Evolutionary conservation across 2,329 filamentous ascomycete species (phyloP).

Genomic region (Cadophora malorum): DNA sequence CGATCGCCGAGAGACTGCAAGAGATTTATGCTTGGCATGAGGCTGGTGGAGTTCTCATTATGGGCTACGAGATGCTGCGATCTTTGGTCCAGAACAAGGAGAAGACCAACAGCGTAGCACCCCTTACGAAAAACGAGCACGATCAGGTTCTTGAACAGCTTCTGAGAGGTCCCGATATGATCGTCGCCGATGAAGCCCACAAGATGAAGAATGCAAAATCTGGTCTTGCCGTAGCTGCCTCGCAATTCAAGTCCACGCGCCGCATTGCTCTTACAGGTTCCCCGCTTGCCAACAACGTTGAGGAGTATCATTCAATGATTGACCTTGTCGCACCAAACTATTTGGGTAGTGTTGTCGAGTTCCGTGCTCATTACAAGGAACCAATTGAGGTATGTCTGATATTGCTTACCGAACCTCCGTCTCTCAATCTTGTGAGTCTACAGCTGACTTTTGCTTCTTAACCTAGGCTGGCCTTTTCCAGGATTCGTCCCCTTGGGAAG

Average conservation of each 20-base stretch:
- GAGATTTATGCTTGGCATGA: constrained; percentile 65
- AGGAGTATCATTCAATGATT: constrained; percentile 87
- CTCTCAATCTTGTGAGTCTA: too few relatives aligned
- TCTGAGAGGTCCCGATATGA: constrained; percentile 68
- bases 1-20: constrained; percentile 44
- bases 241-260: constrained; percentile 67
- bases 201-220: constrained; percentile 70
- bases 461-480: too few relatives aligned
- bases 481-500: too few relatives aligned
- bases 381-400: constrained; percentile 63
- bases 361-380: constrained; percentile 70
- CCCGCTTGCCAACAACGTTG: constrained; percentile 82
- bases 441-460: too few relatives aligned
- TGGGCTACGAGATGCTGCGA: constrained; percentile 77
- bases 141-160: constrained; percentile 56
- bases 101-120: constrained; percentile 37
- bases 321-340: constrained; percentile 58
- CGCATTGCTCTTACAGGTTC: constrained; percentile 88
- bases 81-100: constrained; percentile 49
- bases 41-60: constrained; percentile 74
- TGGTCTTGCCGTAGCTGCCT: constrained; percentile 59
- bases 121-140: constrained; percentile 47
- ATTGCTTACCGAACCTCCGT: too few relatives aligned
- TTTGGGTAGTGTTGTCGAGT: constrained; percentile 67
- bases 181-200: constrained; percentile 88